Base-by-base conservation (phyloP, 179 eudicot species). In the Sideroxylon spinosum region DNA sequence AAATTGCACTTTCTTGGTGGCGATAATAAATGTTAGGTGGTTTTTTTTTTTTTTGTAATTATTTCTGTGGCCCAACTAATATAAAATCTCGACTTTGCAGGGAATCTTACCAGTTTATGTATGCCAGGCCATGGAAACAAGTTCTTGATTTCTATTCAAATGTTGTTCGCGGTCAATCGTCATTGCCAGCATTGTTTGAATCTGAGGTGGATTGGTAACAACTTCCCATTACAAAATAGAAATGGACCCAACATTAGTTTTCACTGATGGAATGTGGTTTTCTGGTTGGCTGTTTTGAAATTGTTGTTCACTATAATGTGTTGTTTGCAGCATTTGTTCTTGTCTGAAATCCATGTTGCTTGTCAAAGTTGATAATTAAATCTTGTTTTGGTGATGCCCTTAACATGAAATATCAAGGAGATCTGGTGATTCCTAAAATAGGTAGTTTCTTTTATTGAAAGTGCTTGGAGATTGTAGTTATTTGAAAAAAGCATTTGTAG, bases 51-150 rank as follows among this genome's bases (percentile, higher is more conserved):
- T 0, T n/a, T 28, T 13, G 29, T 37, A 12, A 11, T 11, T 19
- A 7, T n/a, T 25, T 53, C 0, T 50, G 48, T 57, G 7, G 0
- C 13, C 32, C 22, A n/a, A 37, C 20, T 73, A 19, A 44, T 11
- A 37, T 19, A 66, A 32, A 1, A 32, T 52, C 2, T 22, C 46
- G n/a, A 1, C 67, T 65, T 50, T 66, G 75, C 82, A 93, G 98
- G 89, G 97, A 94, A 74, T 86, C 89, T 77, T 90, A 89, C 57
- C 75, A 89, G 78, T 93, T 79, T 81, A 90, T 94, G 97, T 91
- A 89, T 82, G 85, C 75, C 8, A 91, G 88, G 86, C 89, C 91
- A 62, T 93, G 98, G 97, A 78, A 88, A 74, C 80, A 73, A 48
- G 90, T 94, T 2, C 82, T 83, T 80, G 86, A 88, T 37, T 94